These are phyloP conservation scores for Arabidopsis lyrata DNA, from an alignment of 441 rosid genomes.

Conservation along the genomic window DNA sequence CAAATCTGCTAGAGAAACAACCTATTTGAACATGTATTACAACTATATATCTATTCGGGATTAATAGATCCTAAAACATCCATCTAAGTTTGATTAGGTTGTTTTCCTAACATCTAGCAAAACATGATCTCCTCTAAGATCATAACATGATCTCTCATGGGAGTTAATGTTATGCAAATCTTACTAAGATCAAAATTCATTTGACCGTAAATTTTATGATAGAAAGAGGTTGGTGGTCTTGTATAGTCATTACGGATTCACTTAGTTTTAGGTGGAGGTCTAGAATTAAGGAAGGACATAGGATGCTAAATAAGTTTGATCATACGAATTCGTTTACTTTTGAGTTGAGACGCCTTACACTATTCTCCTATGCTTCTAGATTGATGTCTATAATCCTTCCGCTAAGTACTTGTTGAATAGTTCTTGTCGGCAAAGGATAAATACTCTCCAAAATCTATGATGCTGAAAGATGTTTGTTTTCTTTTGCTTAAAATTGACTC, in stretches of 20 bases:
- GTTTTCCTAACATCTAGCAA: neutral
- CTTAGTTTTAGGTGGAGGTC: neutral
- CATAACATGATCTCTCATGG: neutral
- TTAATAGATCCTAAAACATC: neutral
- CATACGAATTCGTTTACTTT: constrained; percentile 16
- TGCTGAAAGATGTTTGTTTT: neutral
- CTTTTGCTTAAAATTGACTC: neutral
- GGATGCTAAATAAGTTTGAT: neutral
- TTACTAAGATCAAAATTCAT: neutral
- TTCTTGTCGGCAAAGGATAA: constrained; percentile 1
- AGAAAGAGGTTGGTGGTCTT: neutral
- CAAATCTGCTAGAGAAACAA: neutral
- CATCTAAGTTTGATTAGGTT: neutral
- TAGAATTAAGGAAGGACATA: neutral
- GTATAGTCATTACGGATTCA: neutral
- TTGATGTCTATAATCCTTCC: neutral
- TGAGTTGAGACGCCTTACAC: constrained; percentile 7
- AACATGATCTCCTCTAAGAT: neutral
- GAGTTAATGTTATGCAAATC: neutral
- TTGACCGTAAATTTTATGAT: neutral
- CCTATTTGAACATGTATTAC: neutral
- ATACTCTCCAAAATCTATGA: neutral
- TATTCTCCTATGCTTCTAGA: neutral
- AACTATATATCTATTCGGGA: neutral
- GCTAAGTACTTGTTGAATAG: neutral